A percentile compares a stretch with the other conserved stretches of the same genome.
These are phyloP conservation scores for Letharia lupina DNA, from an alignment of 495 filamentous ascomycete genomes.

Conservation along the genomic window DNA sequence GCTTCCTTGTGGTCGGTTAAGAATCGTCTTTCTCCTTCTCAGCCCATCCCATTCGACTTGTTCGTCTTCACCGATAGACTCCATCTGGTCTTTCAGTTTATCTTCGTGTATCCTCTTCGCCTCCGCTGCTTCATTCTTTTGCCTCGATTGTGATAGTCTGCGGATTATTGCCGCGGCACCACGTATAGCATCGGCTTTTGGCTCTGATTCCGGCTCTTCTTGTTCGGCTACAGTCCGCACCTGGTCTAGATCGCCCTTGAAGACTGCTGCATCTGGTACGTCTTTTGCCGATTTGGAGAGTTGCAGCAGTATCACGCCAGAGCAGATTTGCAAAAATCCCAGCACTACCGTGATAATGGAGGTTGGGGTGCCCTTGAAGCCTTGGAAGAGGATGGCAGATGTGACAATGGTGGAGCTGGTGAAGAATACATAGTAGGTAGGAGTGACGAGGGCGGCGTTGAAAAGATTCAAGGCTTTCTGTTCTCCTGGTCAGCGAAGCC, in stretches of 20 bases:
- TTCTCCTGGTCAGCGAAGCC: slow-evolving; percentile 10
- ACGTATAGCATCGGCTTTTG: slow-evolving; percentile 92
- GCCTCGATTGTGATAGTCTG: slow-evolving; percentile 65
- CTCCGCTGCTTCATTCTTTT: slow-evolving; percentile 75
- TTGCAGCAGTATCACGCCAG: slow-evolving; percentile 91
- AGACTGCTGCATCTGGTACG: slow-evolving; percentile 87
- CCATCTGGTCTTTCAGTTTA: slow-evolving; percentile 58
- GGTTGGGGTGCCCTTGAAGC: slow-evolving; percentile 78
- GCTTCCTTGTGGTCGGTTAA: slow-evolving; percentile 36
- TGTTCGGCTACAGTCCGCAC: slow-evolving; percentile 90
- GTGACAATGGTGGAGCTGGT: slow-evolving; percentile 91
- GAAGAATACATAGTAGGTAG: slow-evolving; percentile 98
- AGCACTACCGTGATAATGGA: slow-evolving; percentile 83
- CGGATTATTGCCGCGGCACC: slow-evolving; percentile 86
- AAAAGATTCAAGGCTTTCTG: slow-evolving; percentile 98
- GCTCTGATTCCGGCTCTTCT: slow-evolving; percentile 88
- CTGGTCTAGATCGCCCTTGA: slow-evolving; percentile 89
- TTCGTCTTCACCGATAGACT: slow-evolving; percentile 67
- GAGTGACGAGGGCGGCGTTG: slow-evolving; percentile 94
- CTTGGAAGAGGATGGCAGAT: slow-evolving; percentile 84
- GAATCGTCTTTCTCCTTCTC: slow-evolving; percentile 67
- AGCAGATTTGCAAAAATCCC: slow-evolving; percentile 90
- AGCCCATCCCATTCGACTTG: slow-evolving; percentile 90
- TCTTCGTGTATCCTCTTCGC: slow-evolving; percentile 72
- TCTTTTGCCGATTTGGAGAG: slow-evolving; percentile 98